Percentiles rank a stretch among this genome's conserved stretches.
Evolutionary conservation across 495 filamentous ascomycete genomes (phyloP).

Genomic region (Letharia lupina): DNA sequence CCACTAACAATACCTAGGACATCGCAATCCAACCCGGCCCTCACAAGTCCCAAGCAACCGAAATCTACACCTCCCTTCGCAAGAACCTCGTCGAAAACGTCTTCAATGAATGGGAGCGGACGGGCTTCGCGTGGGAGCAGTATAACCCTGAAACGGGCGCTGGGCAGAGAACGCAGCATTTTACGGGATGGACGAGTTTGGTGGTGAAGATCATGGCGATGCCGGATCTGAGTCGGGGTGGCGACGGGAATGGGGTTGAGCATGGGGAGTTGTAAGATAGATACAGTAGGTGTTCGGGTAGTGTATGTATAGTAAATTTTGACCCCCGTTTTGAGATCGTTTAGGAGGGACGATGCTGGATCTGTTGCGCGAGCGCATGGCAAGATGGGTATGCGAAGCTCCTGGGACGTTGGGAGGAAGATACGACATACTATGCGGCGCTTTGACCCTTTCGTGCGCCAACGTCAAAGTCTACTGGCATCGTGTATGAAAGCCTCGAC

Average conservation of each 20-base stretch:
- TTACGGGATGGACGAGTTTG: conserved; percentile 95
- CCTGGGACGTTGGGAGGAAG: too few species aligned
- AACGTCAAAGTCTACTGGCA: too few species aligned
- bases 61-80: conserved; percentile 68
- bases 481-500: too few species aligned
- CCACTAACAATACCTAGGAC: conserved; percentile 27
- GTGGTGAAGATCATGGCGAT: conserved; percentile 97
- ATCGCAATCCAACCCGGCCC: conserved; percentile 49
- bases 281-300: too few species aligned
- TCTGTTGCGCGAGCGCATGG: too few species aligned
- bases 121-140: conserved; percentile 98
- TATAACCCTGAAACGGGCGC: conserved; percentile 89
- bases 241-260: not conserved
- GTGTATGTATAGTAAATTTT: too few species aligned
- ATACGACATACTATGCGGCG: too few species aligned
- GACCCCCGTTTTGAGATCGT: too few species aligned
- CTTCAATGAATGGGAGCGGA: conserved; percentile 76
- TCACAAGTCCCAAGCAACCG: conserved; percentile 57
- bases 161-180: conserved; percentile 94
- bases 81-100: conserved; percentile 84
- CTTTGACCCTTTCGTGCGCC: too few species aligned
- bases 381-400: too few species aligned
- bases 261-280: conserved; percentile 44
- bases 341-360: too few species aligned
- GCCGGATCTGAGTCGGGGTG: conserved; percentile 43